Evolutionary conservation across 495 filamentous ascomycete species (phyloP), one percentile per base, ranked within the genome.

Genomic region (Aspergillus sclerotiicarbonarius): DNA sequence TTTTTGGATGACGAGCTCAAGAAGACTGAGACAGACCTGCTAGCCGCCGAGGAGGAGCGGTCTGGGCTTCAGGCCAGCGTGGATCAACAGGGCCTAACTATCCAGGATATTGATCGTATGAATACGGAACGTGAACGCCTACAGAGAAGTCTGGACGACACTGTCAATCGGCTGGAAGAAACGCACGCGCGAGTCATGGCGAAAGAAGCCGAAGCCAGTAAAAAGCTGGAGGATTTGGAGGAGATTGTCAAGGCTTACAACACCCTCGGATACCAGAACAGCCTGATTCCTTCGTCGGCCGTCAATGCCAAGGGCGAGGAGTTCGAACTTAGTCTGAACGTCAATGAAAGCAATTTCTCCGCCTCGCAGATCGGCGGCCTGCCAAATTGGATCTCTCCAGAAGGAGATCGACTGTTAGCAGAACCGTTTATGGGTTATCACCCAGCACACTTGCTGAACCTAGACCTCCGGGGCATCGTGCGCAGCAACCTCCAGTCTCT

Each of bases 71-170:
- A 97, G 67, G 82, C 86, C 32, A 86, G 88, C 15, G 89, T 99
- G 39, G 92, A 98, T 67, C 85, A 85, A 58, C 90, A 95, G 66
- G 94, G 93, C 4, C 91, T 99, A 62, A 94, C 90, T 47, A 92
- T 95, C 66, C 87, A 90, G 69, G 95, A 98, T 77, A 97, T 99
- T 69, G 94, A 99, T 80, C 92, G 92, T 65, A 96, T 99, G 93
- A 96, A 90, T 61, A 85, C 87, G 19, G 94, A 98, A 69, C 86
- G 92, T 32, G 94, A 98, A 67, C 87, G 95, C 12, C 81, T 98
- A 32, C 89, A 94, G 51, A 93, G 87, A 64, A 88, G 83, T 39
- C 85, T 96, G 51, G 89, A 95, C 56, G 81, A 87, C 10, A 88
- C 91, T 0, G 76, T 81, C 18, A 73, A 78, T 58, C 80, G 90